Conservation (phyloP, 495 filamentous ascomycete species). For the Beverwykella pulmonaria region DNA sequence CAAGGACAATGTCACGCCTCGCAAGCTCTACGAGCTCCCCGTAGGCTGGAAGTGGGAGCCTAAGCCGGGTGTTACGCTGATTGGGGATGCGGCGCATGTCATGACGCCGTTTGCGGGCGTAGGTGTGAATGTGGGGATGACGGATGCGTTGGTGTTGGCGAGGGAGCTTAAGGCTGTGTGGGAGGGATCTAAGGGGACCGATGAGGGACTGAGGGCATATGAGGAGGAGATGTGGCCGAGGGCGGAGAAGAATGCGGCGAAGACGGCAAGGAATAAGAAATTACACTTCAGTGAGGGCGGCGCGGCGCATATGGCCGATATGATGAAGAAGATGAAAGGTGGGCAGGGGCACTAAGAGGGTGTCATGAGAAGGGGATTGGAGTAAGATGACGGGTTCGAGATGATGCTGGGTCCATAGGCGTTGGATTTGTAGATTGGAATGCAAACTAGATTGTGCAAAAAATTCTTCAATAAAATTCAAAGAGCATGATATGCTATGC, state of each 20-base stretch:
- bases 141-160: slow-evolving; percentile 30
- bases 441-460: no score
- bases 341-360: background rate
- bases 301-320: slow-evolving; percentile 16
- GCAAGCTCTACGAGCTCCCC: slow-evolving; percentile 34
- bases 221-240: slow-evolving; percentile 32
- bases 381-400: no score
- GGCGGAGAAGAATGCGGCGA: slow-evolving; percentile 17
- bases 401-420: background rate
- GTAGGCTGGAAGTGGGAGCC: slow-evolving; percentile 28
- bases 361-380: background rate
- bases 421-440: no score
- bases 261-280: slow-evolving; percentile 22
- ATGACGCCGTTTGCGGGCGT: slow-evolving; percentile 38
- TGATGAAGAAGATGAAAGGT: slow-evolving; percentile 1
- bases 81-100: slow-evolving; percentile 38
- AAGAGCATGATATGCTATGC: no score
- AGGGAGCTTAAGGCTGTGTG: slow-evolving; percentile 14
- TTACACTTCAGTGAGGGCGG: slow-evolving; percentile 27
- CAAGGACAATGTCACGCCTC: slow-evolving; percentile 14
- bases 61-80: slow-evolving; percentile 32
- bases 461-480: no score
- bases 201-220: slow-evolving; percentile 25
- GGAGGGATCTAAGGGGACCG: slow-evolving; percentile 18
- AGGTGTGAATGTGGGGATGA: slow-evolving; percentile 38